These are phyloP conservation scores for Lactarius sp. DNA, from an alignment of 768 basidiomycete species.

Conservation along the genomic window DNA sequence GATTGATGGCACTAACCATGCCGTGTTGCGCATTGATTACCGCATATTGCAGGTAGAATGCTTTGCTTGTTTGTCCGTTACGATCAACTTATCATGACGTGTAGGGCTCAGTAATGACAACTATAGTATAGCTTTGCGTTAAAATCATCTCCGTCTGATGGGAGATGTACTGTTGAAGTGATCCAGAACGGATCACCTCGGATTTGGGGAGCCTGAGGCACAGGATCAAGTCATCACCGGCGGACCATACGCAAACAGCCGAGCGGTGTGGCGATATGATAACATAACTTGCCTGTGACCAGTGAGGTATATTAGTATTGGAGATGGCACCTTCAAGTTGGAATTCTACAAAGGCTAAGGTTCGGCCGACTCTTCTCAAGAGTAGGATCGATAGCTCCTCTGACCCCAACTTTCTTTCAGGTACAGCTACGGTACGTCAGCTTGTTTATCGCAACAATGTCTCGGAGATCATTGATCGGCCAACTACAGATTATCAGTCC, in stretches of 20 bases:
- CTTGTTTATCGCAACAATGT: background rate
- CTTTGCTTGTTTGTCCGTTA: background rate
- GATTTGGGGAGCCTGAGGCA: no score
- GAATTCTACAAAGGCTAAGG: constrained; percentile 63
- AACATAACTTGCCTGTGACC: background rate
- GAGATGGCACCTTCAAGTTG: constrained; percentile 43
- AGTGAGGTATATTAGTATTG: background rate
- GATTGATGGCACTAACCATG: background rate
- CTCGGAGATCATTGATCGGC: background rate
- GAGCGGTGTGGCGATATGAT: background rate
- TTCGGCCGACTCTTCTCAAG: constrained; percentile 23
- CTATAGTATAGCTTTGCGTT: background rate
- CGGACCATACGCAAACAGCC: constrained; percentile 7
- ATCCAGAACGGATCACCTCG: background rate
- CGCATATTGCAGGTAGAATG: background rate
- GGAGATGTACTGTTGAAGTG: background rate
- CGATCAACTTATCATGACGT: background rate
- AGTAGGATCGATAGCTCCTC: background rate
- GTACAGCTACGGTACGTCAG: constrained; percentile 44
- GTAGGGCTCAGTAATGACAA: background rate
- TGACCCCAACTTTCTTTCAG: constrained; percentile 29
- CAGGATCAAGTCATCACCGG: background rate
- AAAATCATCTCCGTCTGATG: background rate
- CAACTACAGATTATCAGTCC: constrained; percentile 64
- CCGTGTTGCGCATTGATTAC: background rate